Evolutionary conservation across 2,329 filamentous ascomycete genomes (phyloP).

Genomic region (Curvularia sp.): DNA sequence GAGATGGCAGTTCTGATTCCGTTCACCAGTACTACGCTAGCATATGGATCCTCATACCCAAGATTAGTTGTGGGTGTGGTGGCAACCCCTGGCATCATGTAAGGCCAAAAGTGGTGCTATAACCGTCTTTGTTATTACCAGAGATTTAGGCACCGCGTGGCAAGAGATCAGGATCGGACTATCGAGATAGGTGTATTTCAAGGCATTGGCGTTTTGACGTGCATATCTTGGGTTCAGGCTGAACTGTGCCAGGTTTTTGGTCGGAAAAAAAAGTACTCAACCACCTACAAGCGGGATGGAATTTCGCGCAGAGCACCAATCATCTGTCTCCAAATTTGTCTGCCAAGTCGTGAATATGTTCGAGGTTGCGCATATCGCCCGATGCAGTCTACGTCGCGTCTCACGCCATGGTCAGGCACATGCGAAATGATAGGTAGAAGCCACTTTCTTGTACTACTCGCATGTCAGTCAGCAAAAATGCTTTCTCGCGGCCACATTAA

Average conservation of each 20-base stretch:
- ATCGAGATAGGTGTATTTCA: background rate
- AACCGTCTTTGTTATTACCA: slow-evolving; percentile 1
- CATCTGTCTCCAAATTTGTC: background rate
- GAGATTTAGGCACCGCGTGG: slow-evolving; percentile 4
- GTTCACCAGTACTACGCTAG: background rate
- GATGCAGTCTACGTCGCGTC: background rate
- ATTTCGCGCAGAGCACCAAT: slow-evolving; percentile 2
- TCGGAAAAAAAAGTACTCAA: slow-evolving; percentile 5
- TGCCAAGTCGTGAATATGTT: background rate
- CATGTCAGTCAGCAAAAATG: background rate
- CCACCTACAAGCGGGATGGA: background rate
- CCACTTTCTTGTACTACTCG: background rate
- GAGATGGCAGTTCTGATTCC: slow-evolving; percentile 4
- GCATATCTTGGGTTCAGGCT: slow-evolving; percentile 25
- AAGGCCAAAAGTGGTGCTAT: background rate
- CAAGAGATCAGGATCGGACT: slow-evolving; percentile 3
- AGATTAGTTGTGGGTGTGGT: background rate
- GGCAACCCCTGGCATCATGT: background rate
- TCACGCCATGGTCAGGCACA: background rate
- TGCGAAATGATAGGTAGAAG: background rate
- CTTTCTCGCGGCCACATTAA: background rate
- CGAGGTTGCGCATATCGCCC: background rate
- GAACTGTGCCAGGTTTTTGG: slow-evolving; percentile 11
- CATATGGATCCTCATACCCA: slow-evolving; percentile 1
- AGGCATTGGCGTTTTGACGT: slow-evolving; percentile 8